Conservation (phyloP, 805 yeast genomes). For the Starmerella roubikii region DNA sequence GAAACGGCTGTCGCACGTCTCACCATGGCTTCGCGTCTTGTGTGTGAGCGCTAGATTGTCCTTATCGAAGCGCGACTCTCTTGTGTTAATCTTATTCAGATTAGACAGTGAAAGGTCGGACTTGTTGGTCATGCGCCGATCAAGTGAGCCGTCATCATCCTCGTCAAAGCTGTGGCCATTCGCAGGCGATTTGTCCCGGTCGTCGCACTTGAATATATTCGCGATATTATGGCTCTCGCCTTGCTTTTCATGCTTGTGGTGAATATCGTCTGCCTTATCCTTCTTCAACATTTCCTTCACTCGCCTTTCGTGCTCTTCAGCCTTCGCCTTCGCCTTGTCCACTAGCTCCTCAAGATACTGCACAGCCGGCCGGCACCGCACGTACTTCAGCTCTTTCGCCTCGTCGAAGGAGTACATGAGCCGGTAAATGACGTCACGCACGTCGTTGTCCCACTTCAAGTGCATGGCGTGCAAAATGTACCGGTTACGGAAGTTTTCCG, state of each 20-base stretch:
- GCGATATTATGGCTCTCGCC: too few species aligned
- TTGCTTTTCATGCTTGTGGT: too few species aligned
- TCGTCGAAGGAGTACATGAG: constrained; percentile 40
- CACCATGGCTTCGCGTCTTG: too few species aligned
- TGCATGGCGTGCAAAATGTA: constrained; percentile 61
- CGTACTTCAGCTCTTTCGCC: constrained; percentile 33
- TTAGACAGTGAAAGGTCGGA: not conserved
- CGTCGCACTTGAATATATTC: too few species aligned
- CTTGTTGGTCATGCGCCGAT: not conserved
- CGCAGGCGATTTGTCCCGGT: too few species aligned
- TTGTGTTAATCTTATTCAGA: not conserved
- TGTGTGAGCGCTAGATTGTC: not conserved
- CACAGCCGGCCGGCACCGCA: constrained; percentile 37
- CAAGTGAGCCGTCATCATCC: not conserved
- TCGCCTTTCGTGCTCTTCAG: not conserved
- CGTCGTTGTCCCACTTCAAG: constrained; percentile 62
- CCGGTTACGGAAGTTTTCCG: constrained; percentile 42
- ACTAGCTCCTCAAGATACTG: constrained; percentile 39
- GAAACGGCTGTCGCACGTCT: constrained; percentile 5
- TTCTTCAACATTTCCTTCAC: not conserved
- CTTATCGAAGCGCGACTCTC: not conserved
- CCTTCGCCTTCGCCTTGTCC: constrained; percentile 24
- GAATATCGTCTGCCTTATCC: too few species aligned
- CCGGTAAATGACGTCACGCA: constrained; percentile 49
- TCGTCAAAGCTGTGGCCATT: not conserved